phyloP scores from a whole-genome alignment of 1,284 basidiomycete species.

The Malassezia caprae region DNA sequence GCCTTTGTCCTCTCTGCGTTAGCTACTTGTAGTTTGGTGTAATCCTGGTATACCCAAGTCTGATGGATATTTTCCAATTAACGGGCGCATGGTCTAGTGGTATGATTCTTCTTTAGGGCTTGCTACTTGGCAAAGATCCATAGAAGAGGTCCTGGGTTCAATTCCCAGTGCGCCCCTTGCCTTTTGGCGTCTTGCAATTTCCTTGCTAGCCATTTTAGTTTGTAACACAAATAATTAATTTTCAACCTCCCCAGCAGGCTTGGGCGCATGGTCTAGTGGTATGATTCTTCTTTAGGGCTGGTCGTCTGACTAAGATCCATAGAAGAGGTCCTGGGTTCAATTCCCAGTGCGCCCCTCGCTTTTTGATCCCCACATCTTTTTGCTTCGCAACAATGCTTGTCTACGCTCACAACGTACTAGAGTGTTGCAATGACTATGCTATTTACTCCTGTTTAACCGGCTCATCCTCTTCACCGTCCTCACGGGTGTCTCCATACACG shows the following conservation, averaged over 20 bases:
- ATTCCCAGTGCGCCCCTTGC: slow-evolving; percentile 22
- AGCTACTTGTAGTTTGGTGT: neutral
- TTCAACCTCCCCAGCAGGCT: neutral
- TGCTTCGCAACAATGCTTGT: too few species aligned
- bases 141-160: slow-evolving; percentile 26
- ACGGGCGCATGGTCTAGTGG: slow-evolving; percentile 24
- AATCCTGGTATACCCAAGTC: neutral
- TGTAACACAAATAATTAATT: neutral
- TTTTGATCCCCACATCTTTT: neutral
- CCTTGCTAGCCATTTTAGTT: too few species aligned
- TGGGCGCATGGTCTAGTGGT: slow-evolving; percentile 26
- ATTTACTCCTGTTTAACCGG: slow-evolving; percentile 2
- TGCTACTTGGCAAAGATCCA: neutral
- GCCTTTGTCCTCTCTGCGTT: too few species aligned
- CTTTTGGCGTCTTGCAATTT: neutral
- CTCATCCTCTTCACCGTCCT: slow-evolving; percentile 39
- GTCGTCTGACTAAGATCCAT: slow-evolving; percentile 2
- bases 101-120: slow-evolving; percentile 26
- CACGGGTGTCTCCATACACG: slow-evolving; percentile 28
- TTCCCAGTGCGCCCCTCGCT: slow-evolving; percentile 21
- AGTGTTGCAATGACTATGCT: neutral
- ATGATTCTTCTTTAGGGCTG: slow-evolving; percentile 25
- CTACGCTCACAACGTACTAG: neutral
- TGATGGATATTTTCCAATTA: neutral
- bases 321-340: slow-evolving; percentile 26